phyloP scores from a whole-genome alignment of 805 yeast genomes.

The Pichia ethanolica region DNA sequence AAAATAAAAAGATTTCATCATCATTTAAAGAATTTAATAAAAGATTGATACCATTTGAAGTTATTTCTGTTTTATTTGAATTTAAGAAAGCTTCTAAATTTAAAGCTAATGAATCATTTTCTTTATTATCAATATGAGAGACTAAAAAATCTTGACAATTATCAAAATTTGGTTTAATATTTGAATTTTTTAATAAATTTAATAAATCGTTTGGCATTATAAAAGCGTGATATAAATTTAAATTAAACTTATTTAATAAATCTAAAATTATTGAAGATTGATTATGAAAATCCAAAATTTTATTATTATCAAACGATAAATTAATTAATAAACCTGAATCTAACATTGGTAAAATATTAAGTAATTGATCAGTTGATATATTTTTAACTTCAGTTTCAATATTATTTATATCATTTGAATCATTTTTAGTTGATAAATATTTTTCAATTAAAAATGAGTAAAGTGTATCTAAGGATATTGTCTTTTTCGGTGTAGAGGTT shows the following conservation, averaged over 20 bases:
- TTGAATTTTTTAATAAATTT: background rate
- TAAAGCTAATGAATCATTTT: background rate
- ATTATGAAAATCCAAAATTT: constrained; percentile 17
- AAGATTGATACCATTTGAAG: constrained; percentile 52
- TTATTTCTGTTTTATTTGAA: constrained; percentile 66
- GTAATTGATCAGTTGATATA: background rate
- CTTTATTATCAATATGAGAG: constrained; percentile 12
- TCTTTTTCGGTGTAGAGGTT: background rate
- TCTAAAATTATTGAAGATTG: constrained; percentile 15
- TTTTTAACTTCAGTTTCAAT: too few relatives aligned
- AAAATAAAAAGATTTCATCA: constrained; percentile 61
- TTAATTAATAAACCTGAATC: constrained; percentile 68
- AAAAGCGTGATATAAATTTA: constrained; percentile 72
- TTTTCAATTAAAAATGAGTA: background rate
- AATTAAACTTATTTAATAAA: constrained; percentile 18
- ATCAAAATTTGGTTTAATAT: constrained; percentile 17
- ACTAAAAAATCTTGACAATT: constrained; percentile 25
- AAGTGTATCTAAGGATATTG: background rate
- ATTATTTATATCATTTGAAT: background rate
- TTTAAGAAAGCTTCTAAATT: constrained; percentile 37
- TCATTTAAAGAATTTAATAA: constrained; percentile 30
- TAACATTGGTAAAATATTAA: constrained; percentile 6
- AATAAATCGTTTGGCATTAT: constrained; percentile 7
- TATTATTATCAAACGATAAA: constrained; percentile 49
- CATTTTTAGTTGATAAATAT: background rate